A percentile compares a stretch with the other conserved stretches of the same genome.
Conservation (phyloP, 2,329 filamentous ascomycete species). For the Mariannaea elegans region DNA sequence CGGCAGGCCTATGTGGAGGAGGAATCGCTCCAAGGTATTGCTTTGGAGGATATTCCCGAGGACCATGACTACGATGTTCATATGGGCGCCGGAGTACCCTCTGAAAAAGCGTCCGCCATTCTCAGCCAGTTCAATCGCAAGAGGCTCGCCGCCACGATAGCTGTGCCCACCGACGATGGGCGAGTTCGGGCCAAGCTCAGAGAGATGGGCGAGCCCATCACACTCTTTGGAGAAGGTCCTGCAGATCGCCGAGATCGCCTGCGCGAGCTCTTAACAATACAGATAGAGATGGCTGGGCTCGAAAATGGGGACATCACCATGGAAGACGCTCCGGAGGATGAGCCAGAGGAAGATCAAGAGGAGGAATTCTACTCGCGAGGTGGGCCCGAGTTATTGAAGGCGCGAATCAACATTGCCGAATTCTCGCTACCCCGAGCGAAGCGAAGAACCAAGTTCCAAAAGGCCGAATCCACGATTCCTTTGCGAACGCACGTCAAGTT, state of each 20-base stretch:
- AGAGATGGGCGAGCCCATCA: conserved; percentile 91
- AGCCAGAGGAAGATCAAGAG: conserved; percentile 76
- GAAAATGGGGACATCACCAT: conserved; percentile 68
- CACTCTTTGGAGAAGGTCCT: conserved; percentile 90
- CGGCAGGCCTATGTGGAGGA: conserved; percentile 96
- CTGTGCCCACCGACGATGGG: conserved; percentile 92
- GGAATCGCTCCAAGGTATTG: conserved; percentile 62
- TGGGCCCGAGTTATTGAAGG: conserved; percentile 75
- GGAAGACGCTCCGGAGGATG: conserved; percentile 67
- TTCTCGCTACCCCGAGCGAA: conserved; percentile 88
- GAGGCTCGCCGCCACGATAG: conserved; percentile 85
- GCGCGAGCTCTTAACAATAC: conserved; percentile 79
- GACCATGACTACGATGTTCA: conserved; percentile 90
- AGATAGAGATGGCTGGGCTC: conserved; percentile 69
- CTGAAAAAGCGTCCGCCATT: conserved; percentile 86
- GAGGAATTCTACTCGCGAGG: conserved; percentile 97
- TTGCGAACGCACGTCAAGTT: conserved; percentile 92
- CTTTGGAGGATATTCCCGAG: conserved; percentile 61
- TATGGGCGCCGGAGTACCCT: conserved; percentile 71
- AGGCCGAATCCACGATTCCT: conserved; percentile 82
- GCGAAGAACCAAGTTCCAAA: conserved; percentile 78
- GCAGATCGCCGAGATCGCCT: conserved; percentile 87
- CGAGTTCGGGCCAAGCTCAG: conserved; percentile 83
- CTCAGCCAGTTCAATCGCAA: conserved; percentile 91
- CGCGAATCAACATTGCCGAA: conserved; percentile 79